A percentile compares a stretch with the other conserved stretches of the same genome.
These are phyloP conservation scores for Bruguiera hainesii DNA, from an alignment of 441 rosid species.

Conservation along the genomic window DNA sequence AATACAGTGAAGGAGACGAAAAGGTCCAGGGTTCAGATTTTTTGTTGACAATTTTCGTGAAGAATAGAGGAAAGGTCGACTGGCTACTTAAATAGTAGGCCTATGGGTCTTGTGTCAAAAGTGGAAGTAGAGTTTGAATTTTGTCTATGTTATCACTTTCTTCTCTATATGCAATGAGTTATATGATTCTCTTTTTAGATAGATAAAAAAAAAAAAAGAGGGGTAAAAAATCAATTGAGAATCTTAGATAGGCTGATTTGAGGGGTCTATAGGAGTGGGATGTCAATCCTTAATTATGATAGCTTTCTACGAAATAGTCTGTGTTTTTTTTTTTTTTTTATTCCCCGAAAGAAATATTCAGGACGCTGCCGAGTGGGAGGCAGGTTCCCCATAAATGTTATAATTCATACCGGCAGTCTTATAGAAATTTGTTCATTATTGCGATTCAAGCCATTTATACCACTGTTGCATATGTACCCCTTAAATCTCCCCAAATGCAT, in stretches of 20 bases:
- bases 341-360: conserved; percentile 1
- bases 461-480: neutral
- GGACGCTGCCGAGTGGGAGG: no score
- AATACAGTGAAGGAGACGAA: conserved; percentile 47
- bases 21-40: conserved; percentile 45
- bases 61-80: neutral
- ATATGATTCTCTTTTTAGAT: no score
- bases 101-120: no score
- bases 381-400: neutral
- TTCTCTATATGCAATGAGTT: no score
- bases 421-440: conserved; percentile 25
- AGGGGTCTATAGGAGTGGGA: conserved; percentile 20
- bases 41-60: neutral
- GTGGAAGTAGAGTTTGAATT: no score
- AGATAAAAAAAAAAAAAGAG: neutral
- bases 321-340: neutral
- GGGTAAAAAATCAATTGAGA: conserved; percentile 19
- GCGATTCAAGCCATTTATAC: neutral
- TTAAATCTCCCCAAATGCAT: neutral
- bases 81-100: no score
- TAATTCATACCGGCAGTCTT: conserved; percentile 15
- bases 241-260: conserved; percentile 28
- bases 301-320: conserved; percentile 9
- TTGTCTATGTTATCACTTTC: no score
- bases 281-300: conserved; percentile 27